Evolutionary conservation across 768 basidiomycete species (phyloP).

Genomic region (Suillus tomentosus): DNA sequence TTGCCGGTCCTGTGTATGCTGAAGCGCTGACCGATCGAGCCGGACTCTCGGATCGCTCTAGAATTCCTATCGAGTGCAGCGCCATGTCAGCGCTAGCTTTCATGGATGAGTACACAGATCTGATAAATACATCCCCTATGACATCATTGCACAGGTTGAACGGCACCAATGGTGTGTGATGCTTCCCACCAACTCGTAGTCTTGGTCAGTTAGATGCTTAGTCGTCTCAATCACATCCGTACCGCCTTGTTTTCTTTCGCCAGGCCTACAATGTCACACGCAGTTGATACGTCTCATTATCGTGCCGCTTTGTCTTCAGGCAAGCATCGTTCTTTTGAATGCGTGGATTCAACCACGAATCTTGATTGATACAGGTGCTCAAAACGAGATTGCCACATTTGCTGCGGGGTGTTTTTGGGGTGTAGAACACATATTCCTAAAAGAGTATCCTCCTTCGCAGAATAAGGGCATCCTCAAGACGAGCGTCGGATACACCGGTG

Average conservation of each 20-base stretch:
- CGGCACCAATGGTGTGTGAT: background rate
- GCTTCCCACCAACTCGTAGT: constrained; percentile 3
- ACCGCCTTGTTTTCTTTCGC: constrained; percentile 25
- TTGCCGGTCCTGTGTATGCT: no score
- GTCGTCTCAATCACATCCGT: constrained; percentile 25
- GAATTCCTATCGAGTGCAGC: no score
- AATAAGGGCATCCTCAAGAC: constrained; percentile 77
- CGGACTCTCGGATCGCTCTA: no score
- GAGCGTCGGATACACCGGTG: constrained; percentile 80
- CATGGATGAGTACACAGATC: no score
- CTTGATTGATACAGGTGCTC: background rate
- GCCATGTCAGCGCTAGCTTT: no score
- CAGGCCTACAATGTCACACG: constrained; percentile 18
- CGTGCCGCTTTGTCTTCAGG: constrained; percentile 43
- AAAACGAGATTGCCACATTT: constrained; percentile 47
- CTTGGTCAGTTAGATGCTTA: constrained; percentile 23
- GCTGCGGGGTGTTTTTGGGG: constrained; percentile 82
- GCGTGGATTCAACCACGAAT: background rate
- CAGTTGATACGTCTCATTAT: constrained; percentile 41
- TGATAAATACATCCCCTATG: no score
- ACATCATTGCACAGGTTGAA: no score
- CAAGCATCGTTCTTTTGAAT: constrained; percentile 17
- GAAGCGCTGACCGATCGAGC: no score
- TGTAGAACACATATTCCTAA: constrained; percentile 81
- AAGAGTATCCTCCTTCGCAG: constrained; percentile 70